These are phyloP conservation scores for Aaosphaeria pasadenensis DNA, from an alignment of 2,329 filamentous ascomycete genomes.

Conservation along the genomic window DNA sequence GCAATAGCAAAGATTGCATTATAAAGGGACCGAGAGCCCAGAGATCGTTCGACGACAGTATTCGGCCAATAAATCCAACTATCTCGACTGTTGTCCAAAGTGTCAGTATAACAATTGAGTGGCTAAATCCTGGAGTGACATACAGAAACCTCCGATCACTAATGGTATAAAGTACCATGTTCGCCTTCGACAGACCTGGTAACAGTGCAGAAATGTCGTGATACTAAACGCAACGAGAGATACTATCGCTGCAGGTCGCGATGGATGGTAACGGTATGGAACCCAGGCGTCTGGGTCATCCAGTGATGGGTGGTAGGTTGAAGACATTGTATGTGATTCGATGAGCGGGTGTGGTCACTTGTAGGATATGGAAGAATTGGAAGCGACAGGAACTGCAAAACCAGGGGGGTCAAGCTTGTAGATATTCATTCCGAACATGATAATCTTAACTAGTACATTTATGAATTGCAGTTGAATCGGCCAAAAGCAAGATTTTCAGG, in stretches of 20 bases:
- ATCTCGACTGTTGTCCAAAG: constrained; percentile 42
- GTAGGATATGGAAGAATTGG: no score
- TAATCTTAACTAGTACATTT: no score
- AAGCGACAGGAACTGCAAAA: no score
- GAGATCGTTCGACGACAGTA: constrained; percentile 32
- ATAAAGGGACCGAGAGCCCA: constrained; percentile 42
- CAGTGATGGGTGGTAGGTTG: not conserved
- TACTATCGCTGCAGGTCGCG: constrained; percentile 43
- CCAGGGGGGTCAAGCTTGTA: no score
- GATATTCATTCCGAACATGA: no score
- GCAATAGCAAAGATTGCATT: constrained; percentile 43
- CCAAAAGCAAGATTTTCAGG: no score
- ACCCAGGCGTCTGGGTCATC: constrained; percentile 4
- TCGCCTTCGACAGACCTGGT: constrained; percentile 39
- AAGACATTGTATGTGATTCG: no score
- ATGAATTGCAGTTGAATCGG: no score
- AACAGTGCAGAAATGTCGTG: constrained; percentile 40
- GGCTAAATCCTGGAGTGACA: constrained; percentile 6
- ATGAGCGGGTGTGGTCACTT: no score
- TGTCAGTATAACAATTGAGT: not conserved
- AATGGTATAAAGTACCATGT: constrained; percentile 54
- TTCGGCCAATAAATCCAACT: constrained; percentile 51
- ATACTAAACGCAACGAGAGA: constrained; percentile 47
- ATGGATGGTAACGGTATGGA: constrained; percentile 42
- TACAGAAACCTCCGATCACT: constrained; percentile 49